Conservation (phyloP, 805 yeast genomes). For the Yarrowia sp. region DNA sequence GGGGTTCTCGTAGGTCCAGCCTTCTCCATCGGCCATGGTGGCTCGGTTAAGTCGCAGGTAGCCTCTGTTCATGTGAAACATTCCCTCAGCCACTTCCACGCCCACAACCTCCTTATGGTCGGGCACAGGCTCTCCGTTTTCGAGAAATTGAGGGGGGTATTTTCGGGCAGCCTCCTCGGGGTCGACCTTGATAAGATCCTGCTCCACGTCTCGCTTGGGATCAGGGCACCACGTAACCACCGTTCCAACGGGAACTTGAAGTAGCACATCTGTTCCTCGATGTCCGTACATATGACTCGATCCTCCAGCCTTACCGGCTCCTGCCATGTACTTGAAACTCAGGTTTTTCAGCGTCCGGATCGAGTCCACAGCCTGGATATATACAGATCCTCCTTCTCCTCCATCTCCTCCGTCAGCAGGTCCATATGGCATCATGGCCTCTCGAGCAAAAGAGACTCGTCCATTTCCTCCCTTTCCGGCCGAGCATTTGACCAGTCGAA, state of each 20-base stretch:
- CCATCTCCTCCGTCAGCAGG: conserved; percentile 99
- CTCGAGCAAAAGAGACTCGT: conserved; percentile 77
- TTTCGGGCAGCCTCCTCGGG: conserved; percentile 3
- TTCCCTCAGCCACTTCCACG: conserved; percentile 32
- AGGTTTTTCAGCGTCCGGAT: conserved; percentile 68
- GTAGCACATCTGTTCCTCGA: conserved; percentile 70
- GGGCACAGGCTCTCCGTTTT: conserved; percentile 28
- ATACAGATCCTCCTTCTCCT: conserved; percentile 86
- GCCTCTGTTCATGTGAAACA: conserved; percentile 26
- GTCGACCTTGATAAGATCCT: conserved; percentile 30
- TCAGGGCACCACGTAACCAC: conserved; percentile 79
- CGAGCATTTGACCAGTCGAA: conserved; percentile 58
- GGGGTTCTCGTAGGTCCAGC: conserved; percentile 82
- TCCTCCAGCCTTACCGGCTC: conserved; percentile 67
- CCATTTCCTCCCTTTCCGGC: conserved; percentile 94
- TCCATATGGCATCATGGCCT: conserved; percentile 77
- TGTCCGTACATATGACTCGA: conserved; percentile 82
- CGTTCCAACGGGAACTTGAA: conserved; percentile 92
- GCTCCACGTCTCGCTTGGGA: conserved; percentile 41
- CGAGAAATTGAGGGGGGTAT: conserved; percentile 26
- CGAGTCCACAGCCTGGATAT: conserved; percentile 74
- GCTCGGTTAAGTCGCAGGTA: conserved; percentile 57
- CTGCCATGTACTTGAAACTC: conserved; percentile 64
- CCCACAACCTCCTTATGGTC: conserved; percentile 27
- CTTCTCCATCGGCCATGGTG: conserved; percentile 65